Conservation (phyloP, 2,329 filamentous ascomycete genomes). For the Huntiella moniliformis region DNA sequence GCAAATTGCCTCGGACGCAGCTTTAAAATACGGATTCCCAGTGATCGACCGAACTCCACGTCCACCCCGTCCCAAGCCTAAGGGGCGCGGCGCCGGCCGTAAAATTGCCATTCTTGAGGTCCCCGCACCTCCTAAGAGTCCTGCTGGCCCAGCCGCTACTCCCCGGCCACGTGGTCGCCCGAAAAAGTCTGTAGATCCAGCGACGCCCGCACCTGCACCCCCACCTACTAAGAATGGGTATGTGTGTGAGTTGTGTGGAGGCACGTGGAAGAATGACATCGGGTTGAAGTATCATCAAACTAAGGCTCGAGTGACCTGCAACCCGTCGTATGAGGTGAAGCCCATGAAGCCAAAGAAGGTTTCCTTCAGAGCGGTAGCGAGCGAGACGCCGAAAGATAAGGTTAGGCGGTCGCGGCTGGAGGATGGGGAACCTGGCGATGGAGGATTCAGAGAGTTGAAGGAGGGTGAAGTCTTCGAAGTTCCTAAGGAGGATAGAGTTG, state of each 20-base stretch:
- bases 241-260: conserved; percentile 32
- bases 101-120: too few relatives aligned
- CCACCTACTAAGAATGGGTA: not conserved
- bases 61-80: not conserved
- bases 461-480: conserved; percentile 6
- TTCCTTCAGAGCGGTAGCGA: not conserved
- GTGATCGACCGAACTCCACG: not conserved
- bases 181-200: not conserved
- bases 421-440: not conserved
- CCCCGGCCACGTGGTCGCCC: not conserved
- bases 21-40: conserved; percentile 9
- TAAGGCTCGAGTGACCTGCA: conserved; percentile 35
- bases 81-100: too few relatives aligned
- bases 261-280: conserved; percentile 37
- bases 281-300: conserved; percentile 40
- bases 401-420: not conserved
- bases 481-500: not conserved
- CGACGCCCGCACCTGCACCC: not conserved
- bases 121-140: not conserved
- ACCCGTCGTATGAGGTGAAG: conserved; percentile 22
- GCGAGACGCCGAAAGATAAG: not conserved
- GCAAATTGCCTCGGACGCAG: conserved; percentile 1
- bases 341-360: conserved; percentile 8
- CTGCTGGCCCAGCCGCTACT: not conserved
- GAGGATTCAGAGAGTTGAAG: conserved; percentile 3